Evolutionary conservation across 352 stramenopile genomes (phyloP), one percentile per base, ranked within the genome.

Genomic region (Achlya hypogyna): DNA sequence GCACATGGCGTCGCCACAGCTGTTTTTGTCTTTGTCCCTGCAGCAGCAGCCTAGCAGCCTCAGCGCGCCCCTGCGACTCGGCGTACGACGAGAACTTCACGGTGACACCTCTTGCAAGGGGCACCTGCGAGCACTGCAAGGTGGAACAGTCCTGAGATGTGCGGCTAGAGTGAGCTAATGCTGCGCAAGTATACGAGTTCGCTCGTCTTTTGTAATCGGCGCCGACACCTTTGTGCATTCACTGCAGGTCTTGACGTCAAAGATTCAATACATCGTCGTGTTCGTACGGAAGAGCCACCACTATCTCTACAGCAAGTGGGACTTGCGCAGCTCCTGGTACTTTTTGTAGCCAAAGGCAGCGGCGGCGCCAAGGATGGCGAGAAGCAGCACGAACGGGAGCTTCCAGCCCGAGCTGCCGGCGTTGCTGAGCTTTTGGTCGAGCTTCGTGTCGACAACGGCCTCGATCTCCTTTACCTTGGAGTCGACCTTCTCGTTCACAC

Each of bases 301-400:
- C 34, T 42, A 42, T 14, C 6, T 45, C 35, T 91, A 93, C 62
- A 93, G 74, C 71, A 93, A 83, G 77, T 93, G 85, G 40, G 82
- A 91, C 76, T 93, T 93, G 71, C 81, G 80, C 66, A 93, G 71
- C 62, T 92, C 81, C 70, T 93, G 83, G 77, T 93, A 93, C 77
- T 93, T 93, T 71, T 91, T 91, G 77, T 92, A 93, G 25, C 72
- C 80, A 18, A 64, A 75, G n/a, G 76, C 80, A 5, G 78, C 72
- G 62, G 89, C 31, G 8, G 72, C 83, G 25, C 73, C 79, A 49
- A 92, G 72, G 62, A 87, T 76, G 63, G 91, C 59, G 64, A 93
- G 63, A 60, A 93, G 74, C 62, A 92, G 60, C 66, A 92, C 80
- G 72, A 93, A 93, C 38, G 85, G 85, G 23, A 74, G 86, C 75